These are phyloP conservation scores for Blepharisma stoltei DNA, from an alignment of 73 alveolate genomes.

Conservation along the genomic window DNA sequence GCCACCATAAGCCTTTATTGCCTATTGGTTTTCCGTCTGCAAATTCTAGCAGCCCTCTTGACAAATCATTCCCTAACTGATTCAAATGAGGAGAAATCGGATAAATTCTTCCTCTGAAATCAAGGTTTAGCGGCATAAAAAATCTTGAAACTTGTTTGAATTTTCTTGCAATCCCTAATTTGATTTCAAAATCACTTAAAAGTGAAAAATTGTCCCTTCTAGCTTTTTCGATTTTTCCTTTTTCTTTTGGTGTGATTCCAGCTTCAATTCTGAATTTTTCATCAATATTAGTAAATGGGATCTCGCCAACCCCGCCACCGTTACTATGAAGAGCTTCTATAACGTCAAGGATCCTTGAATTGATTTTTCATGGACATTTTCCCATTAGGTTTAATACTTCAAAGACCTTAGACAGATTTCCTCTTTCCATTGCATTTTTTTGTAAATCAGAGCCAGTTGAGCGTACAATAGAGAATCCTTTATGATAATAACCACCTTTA, in stretches of 20 bases:
- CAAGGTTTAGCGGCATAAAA: conserved; percentile 94
- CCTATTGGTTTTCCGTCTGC: conserved; percentile 84
- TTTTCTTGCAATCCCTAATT: conserved; percentile 69
- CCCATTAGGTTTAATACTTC: conserved; percentile 65
- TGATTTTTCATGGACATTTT: conserved; percentile 85
- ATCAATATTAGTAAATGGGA: conserved; percentile 69
- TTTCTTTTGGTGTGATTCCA: conserved; percentile 46
- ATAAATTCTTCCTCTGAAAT: conserved; percentile 95
- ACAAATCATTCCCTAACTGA: conserved; percentile 77
- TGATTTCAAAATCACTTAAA: conserved; percentile 71
- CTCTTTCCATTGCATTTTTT: conserved; percentile 55
- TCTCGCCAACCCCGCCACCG: conserved; percentile 87
- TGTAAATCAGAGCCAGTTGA: conserved; percentile 52
- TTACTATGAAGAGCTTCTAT: conserved; percentile 71
- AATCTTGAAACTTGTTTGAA: conserved; percentile 60
- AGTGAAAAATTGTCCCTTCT: conserved; percentile 74
- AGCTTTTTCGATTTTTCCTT: conserved; percentile 56
- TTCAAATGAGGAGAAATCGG: conserved; percentile 91
- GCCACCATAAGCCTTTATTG: conserved; percentile 89
- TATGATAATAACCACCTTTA: conserved; percentile 82
- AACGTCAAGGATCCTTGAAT: conserved; percentile 63
- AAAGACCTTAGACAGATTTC: conserved; percentile 56
- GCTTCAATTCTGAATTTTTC: conserved; percentile 62
- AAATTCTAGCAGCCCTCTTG: conserved; percentile 89
- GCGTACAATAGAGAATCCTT: conserved; percentile 68